phyloP scores from a whole-genome alignment of 805 yeast species.

The Cyberlindnera amylophila region DNA sequence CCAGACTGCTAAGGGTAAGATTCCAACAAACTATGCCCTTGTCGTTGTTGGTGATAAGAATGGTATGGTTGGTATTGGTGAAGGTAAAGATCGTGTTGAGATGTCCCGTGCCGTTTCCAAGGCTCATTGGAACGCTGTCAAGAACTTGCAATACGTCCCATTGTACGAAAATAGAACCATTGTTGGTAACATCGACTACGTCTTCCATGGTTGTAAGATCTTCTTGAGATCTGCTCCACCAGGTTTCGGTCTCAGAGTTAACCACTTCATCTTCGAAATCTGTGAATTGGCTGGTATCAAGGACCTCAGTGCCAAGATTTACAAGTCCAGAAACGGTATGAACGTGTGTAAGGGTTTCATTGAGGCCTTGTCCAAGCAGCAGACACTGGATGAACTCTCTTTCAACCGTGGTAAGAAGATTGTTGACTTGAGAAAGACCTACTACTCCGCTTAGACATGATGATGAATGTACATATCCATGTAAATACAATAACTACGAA shows the following conservation, averaged over 20 bases:
- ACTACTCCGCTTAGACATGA: conserved; percentile 52
- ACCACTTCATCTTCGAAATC: conserved; percentile 83
- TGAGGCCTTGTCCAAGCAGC: conserved; percentile 80
- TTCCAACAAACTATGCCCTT: conserved; percentile 73
- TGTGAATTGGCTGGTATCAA: conserved; percentile 92
- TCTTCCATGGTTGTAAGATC: conserved; percentile 82
- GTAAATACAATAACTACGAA: too few relatives aligned
- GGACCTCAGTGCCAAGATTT: conserved; percentile 88
- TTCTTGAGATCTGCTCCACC: conserved; percentile 84
- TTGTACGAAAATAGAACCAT: conserved; percentile 91
- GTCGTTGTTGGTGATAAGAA: conserved; percentile 90
- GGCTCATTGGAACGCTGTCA: conserved; percentile 93
- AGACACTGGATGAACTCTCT: conserved; percentile 82
- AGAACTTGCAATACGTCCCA: conserved; percentile 76
- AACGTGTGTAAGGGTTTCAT: conserved; percentile 87
- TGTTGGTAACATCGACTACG: conserved; percentile 74
- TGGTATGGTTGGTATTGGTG: conserved; percentile 94
- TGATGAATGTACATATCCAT: neutral
- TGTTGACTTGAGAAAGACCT: conserved; percentile 86
- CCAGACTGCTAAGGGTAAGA: conserved; percentile 91
- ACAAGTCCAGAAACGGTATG: conserved; percentile 91
- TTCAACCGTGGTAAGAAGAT: conserved; percentile 90
- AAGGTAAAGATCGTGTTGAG: conserved; percentile 83
- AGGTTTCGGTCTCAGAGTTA: conserved; percentile 90
- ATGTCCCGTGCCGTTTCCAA: conserved; percentile 70